Evolutionary conservation across 2,329 filamentous ascomycete species (phyloP).

Genomic region (Penicillium digitatum): DNA sequence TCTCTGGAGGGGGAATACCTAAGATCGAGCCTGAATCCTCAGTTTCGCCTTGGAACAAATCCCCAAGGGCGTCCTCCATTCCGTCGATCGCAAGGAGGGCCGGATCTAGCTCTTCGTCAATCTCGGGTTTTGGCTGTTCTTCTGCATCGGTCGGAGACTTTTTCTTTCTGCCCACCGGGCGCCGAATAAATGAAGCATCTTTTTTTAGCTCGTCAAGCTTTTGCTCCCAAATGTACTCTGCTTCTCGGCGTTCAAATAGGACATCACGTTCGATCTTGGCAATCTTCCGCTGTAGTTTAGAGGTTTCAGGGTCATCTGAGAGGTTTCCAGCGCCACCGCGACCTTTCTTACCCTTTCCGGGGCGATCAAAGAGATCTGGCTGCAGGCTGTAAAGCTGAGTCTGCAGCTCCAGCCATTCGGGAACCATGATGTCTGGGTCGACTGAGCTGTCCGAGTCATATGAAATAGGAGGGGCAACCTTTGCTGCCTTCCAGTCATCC

Average conservation of each 20-base stretch:
- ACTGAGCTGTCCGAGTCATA: conserved; percentile 60
- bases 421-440: conserved; percentile 69
- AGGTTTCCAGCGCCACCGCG: conserved; percentile 19
- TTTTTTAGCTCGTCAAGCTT: conserved; percentile 59
- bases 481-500: conserved; percentile 25
- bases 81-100: conserved; percentile 30
- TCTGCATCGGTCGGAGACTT: conserved; percentile 49
- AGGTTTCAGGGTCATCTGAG: conserved; percentile 47
- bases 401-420: conserved; percentile 73
- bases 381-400: conserved; percentile 61
- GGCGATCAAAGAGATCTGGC: conserved; percentile 48
- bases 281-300: conserved; percentile 69
- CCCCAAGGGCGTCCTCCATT: conserved; percentile 45
- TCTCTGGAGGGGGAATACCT: conserved; percentile 38
- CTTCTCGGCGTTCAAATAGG: conserved; percentile 65
- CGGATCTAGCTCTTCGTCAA: conserved; percentile 17
- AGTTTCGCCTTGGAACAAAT: conserved; percentile 52
- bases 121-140: conserved; percentile 25
- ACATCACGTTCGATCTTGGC: conserved; percentile 73
- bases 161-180: conserved; percentile 21
- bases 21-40: conserved; percentile 37
- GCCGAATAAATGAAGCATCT: conserved; percentile 46
- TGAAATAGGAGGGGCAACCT: conserved; percentile 22
- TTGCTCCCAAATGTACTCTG: conserved; percentile 62
- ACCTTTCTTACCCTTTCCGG: conserved; percentile 43